Evolutionary conservation across 2,329 filamentous ascomycete species (phyloP).

Genomic region (Penicillium sp.): DNA sequence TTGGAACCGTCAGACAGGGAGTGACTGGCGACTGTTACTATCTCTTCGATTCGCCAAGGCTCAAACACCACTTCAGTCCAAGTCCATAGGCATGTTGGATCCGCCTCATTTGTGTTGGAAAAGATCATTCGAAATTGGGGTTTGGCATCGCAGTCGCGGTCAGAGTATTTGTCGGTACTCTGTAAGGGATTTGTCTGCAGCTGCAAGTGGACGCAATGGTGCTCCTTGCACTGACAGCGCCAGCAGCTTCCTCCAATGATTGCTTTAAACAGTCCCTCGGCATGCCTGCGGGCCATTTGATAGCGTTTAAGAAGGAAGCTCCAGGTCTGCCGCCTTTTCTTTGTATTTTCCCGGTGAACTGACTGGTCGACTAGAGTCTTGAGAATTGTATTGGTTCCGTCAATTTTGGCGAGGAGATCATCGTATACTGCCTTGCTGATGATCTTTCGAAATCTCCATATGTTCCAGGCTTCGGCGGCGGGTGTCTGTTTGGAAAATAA

Average conservation of each 20-base stretch:
- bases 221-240: not conserved
- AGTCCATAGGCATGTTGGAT: not conserved
- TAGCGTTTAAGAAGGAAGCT: too few relatives aligned
- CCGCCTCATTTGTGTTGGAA: not conserved
- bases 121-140: constrained; percentile 5
- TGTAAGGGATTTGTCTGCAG: constrained; percentile 5
- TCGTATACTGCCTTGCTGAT: not conserved
- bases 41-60: not conserved
- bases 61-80: constrained; percentile 3
- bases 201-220: not conserved
- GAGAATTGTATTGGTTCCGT: not conserved
- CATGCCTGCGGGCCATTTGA: too few relatives aligned
- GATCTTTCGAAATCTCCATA: not conserved
- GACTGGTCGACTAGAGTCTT: too few relatives aligned
- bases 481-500: too few relatives aligned
- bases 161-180: not conserved
- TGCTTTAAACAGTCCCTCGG: too few relatives aligned
- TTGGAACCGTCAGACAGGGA: not conserved
- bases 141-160: not conserved
- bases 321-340: too few relatives aligned
- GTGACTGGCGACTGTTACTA: too few relatives aligned
- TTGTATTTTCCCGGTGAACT: too few relatives aligned
- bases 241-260: not conserved
- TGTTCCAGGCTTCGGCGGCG: too few relatives aligned
- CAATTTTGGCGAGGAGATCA: not conserved